Percentiles rank a stretch among this genome's conserved stretches.
phyloP scores from a whole-genome alignment of 2,329 filamentous ascomycete species.

The Polychaeton citri region DNA sequence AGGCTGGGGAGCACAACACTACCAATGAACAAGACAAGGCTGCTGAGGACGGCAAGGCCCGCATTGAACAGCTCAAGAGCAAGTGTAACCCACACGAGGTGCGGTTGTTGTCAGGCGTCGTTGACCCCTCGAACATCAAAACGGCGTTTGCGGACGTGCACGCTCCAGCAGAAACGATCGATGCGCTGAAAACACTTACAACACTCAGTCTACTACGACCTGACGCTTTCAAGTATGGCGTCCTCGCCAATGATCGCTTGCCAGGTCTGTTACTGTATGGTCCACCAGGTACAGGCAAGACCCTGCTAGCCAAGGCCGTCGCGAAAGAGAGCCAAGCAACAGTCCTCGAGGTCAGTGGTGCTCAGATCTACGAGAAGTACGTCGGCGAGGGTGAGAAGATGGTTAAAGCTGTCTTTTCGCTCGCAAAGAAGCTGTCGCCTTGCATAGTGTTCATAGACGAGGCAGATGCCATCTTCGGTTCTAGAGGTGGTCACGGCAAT shows the following conservation, averaged over 20 bases:
- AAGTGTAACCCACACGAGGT: constrained; percentile 67
- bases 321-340: constrained; percentile 54
- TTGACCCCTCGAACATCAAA: constrained; percentile 67
- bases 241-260: constrained; percentile 81
- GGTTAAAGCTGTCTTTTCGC: constrained; percentile 76
- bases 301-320: constrained; percentile 55
- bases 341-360: constrained; percentile 73
- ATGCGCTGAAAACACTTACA: constrained; percentile 78
- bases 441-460: constrained; percentile 96
- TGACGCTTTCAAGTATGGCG: constrained; percentile 91
- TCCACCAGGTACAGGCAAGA: constrained; percentile 80
- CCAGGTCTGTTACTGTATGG: constrained; percentile 94
- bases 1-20: constrained; percentile 2
- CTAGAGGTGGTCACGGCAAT: constrained; percentile 52
- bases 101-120: constrained; percentile 65
- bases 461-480: constrained; percentile 81
- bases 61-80: constrained; percentile 37
- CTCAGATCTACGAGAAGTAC: constrained; percentile 90
- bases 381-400: constrained; percentile 96
- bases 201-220: constrained; percentile 75
- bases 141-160: constrained; percentile 84
- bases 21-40: constrained; percentile 1
- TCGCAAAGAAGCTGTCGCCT: constrained; percentile 82
- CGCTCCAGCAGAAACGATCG: constrained; percentile 66
- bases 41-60: constrained; percentile 1